Evolutionary conservation across 192 early-diverging fungal species (phyloP).

Genomic region (Coemansia sp.): DNA sequence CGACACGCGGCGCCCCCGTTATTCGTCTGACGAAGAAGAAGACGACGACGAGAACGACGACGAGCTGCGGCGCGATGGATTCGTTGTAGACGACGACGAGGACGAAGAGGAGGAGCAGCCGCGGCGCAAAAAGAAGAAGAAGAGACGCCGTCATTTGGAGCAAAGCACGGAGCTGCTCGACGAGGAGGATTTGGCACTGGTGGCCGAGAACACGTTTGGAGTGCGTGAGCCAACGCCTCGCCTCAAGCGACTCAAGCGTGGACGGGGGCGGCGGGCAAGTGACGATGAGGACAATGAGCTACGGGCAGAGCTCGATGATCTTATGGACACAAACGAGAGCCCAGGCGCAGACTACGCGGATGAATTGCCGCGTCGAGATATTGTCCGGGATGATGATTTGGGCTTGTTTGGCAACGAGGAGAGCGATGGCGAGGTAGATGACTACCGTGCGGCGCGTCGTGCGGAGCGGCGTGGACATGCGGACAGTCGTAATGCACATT

Average conservation of each 20-base stretch:
- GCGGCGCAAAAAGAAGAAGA: constrained; percentile 50
- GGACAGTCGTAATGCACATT: neutral
- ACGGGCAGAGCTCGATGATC: constrained; percentile 38
- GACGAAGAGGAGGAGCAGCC: constrained; percentile 57
- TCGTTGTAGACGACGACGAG: constrained; percentile 74
- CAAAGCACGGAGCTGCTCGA: constrained; percentile 57
- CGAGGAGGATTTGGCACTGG: constrained; percentile 90
- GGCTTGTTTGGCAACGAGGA: constrained; percentile 40
- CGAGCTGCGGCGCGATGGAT: constrained; percentile 62
- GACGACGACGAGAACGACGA: constrained; percentile 68
- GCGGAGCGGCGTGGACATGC: neutral
- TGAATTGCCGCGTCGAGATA: neutral
- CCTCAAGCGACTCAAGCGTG: constrained; percentile 77
- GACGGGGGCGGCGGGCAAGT: constrained; percentile 58
- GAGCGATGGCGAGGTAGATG: constrained; percentile 13
- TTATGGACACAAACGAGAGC: constrained; percentile 19
- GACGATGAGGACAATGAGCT: constrained; percentile 58
- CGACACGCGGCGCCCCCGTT: constrained; percentile 30
- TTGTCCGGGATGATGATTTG: constrained; percentile 21
- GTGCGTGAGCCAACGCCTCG: constrained; percentile 34
- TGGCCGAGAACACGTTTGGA: constrained; percentile 82
- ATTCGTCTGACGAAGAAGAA: constrained; percentile 52
- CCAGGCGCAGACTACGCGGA: constrained; percentile 13
- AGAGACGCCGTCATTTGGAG: constrained; percentile 42
- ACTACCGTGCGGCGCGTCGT: constrained; percentile 8